Percentiles rank a stretch among this genome's conserved stretches.
These are phyloP conservation scores for Daucus carota DNA, from an alignment of 129 eudicot genomes.

Conservation along the genomic window DNA sequence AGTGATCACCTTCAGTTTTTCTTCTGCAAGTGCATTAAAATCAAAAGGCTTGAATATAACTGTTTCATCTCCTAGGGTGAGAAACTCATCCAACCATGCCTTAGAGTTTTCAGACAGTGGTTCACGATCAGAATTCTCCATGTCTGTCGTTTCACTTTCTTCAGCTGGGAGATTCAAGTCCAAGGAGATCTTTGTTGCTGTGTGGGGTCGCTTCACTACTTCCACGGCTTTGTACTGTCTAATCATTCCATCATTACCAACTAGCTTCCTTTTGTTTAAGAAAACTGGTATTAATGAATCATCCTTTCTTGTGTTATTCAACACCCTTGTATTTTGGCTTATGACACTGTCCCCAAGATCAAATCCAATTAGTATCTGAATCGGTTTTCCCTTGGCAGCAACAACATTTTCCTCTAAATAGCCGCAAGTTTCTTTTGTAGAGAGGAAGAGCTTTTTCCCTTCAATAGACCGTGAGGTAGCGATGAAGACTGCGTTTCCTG, in stretches of 20 bases:
- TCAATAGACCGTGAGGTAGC: slow-evolving; percentile 27
- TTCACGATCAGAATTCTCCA: slow-evolving; percentile 17
- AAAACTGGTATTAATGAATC: slow-evolving; percentile 9
- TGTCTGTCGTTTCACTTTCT: slow-evolving; percentile 28
- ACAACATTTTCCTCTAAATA: slow-evolving; percentile 49
- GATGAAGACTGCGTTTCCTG: slow-evolving; percentile 55
- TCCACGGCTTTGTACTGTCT: slow-evolving; percentile 19
- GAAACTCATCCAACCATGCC: slow-evolving; percentile 65
- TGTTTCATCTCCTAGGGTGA: slow-evolving; percentile 32
- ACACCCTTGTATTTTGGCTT: slow-evolving; percentile 15
- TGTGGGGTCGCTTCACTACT: slow-evolving; percentile 31
- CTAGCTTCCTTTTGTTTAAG: slow-evolving; percentile 61
- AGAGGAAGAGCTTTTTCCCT: background rate
- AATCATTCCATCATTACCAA: slow-evolving; percentile 12
- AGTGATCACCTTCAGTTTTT: slow-evolving; percentile 27
- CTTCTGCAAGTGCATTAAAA: slow-evolving; percentile 49
- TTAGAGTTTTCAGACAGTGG: slow-evolving; percentile 22
- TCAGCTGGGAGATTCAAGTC: slow-evolving; percentile 78
- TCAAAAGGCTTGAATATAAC: slow-evolving; percentile 52
- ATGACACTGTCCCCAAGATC: slow-evolving; percentile 42
- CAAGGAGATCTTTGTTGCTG: slow-evolving; percentile 30
- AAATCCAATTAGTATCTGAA: slow-evolving; percentile 43
- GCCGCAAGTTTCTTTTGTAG: slow-evolving; percentile 16
- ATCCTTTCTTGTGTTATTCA: slow-evolving; percentile 16
- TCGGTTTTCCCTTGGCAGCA: slow-evolving; percentile 30